These are phyloP conservation scores for Saccharomyces paradoxus DNA, from an alignment of 805 yeast species.

Conservation along the genomic window DNA sequence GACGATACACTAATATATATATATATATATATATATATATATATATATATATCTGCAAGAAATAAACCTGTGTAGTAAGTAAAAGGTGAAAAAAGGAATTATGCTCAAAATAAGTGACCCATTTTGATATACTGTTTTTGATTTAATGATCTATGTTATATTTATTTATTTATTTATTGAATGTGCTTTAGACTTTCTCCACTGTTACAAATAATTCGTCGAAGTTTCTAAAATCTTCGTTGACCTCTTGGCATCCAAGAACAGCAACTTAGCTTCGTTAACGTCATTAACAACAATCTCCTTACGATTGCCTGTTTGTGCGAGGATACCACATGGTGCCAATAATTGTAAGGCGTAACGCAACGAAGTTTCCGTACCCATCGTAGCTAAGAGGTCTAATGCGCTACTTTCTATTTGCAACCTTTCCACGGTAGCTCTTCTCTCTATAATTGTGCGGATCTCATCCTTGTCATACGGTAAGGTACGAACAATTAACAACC, in stretches of 20 bases:
- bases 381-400: constrained; percentile 59
- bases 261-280: constrained; percentile 73
- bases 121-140: neutral
- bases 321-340: constrained; percentile 81
- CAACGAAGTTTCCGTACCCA: constrained; percentile 71
- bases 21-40: neutral
- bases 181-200: neutral
- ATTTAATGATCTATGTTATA: neutral
- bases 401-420: constrained; percentile 62
- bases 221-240: constrained; percentile 49
- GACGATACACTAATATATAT: neutral
- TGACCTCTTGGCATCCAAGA: constrained; percentile 80
- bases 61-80: neutral
- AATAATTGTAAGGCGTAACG: constrained; percentile 88
- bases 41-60: neutral
- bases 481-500: constrained; percentile 86
- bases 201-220: constrained; percentile 28
- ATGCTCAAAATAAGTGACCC: no score
- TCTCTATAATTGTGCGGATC: constrained; percentile 69
- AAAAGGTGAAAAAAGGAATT: neutral
- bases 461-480: constrained; percentile 81
- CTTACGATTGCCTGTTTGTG: constrained; percentile 62
- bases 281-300: constrained; percentile 65
- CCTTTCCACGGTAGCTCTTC: constrained; percentile 72
- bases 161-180: constrained; percentile 1